Evolutionary conservation across 805 yeast genomes (phyloP).

Genomic region (Myxozyma nipponensis): DNA sequence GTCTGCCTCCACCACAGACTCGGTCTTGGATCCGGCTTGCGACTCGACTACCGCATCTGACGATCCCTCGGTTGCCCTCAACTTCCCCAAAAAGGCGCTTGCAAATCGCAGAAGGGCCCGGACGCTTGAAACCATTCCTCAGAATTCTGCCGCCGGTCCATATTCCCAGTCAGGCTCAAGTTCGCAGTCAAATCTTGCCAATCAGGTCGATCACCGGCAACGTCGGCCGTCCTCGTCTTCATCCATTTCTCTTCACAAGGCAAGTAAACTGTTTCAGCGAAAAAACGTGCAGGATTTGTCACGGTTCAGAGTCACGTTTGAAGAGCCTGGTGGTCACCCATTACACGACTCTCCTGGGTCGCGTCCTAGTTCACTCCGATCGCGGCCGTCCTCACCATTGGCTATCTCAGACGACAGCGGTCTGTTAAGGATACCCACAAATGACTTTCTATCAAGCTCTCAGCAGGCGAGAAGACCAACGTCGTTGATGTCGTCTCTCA

Average conservation of each 20-base stretch:
- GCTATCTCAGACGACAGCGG: slow-evolving; percentile 2
- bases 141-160: slow-evolving; percentile 13
- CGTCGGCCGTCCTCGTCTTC: not conserved
- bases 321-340: slow-evolving; percentile 23
- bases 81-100: slow-evolving; percentile 1
- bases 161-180: not conserved
- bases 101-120: slow-evolving; percentile 23
- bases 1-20: slow-evolving; percentile 19
- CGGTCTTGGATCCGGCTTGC: slow-evolving; percentile 2
- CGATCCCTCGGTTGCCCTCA: slow-evolving; percentile 9
- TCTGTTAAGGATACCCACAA: slow-evolving; percentile 1
- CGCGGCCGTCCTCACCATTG: slow-evolving; percentile 11
- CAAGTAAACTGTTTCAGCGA: slow-evolving; percentile 8
- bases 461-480: slow-evolving; percentile 9
- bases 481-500: slow-evolving; percentile 23
- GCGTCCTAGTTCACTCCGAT: slow-evolving; percentile 5
- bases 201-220: not conserved
- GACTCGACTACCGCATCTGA: slow-evolving; percentile 11
- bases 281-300: slow-evolving; percentile 20
- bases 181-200: not conserved
- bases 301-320: slow-evolving; percentile 26
- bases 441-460: not conserved
- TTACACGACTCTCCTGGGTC: slow-evolving; percentile 16
- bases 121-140: slow-evolving; percentile 27
- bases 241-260: not conserved